Percentiles rank a stretch among this genome's conserved stretches.
phyloP scores from a whole-genome alignment of 1,284 basidiomycete species.

The Fistulinella staudtii region DNA sequence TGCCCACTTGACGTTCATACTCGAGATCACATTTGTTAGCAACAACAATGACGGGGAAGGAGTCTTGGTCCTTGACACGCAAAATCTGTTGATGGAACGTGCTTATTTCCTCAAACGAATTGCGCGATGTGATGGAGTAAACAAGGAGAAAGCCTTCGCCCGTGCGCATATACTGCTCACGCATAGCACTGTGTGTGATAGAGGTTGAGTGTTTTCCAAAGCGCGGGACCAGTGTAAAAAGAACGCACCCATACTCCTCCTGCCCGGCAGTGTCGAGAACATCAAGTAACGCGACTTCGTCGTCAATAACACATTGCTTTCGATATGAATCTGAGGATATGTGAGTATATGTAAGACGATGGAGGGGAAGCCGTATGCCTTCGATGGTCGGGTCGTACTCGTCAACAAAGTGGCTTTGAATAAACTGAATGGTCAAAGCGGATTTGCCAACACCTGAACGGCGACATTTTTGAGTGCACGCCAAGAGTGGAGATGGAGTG shows the following conservation, averaged over 20 bases:
- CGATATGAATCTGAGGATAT: constrained; percentile 77
- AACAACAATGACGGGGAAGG: constrained; percentile 96
- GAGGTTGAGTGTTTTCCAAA: background rate
- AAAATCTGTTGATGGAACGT: constrained; percentile 98
- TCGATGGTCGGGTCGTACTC: constrained; percentile 99
- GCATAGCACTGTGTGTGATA: constrained; percentile 72
- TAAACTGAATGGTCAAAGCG: constrained; percentile 96
- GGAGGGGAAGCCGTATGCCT: constrained; percentile 37
- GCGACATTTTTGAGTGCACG: background rate
- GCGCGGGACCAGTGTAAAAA: background rate
- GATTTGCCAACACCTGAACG: constrained; percentile 92
- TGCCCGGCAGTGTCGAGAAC: constrained; percentile 99
- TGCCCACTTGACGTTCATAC: constrained; percentile 95
- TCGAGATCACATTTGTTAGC: constrained; percentile 99
- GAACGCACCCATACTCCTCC: constrained; percentile 93
- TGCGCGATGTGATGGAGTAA: constrained; percentile 97
- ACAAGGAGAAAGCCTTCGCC: constrained; percentile 99
- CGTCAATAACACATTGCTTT: constrained; percentile 96
- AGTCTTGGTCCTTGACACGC: constrained; percentile 95
- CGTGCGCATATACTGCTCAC: constrained; percentile 96
- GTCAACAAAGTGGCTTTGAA: constrained; percentile 95
- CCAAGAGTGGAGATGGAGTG: background rate
- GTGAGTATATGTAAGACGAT: constrained; percentile 4
- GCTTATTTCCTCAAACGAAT: constrained; percentile 96
- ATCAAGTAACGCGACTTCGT: constrained; percentile 95